These are phyloP conservation scores for Pleurotus giganteus DNA, from an alignment of 768 basidiomycete genomes.

Conservation along the genomic window DNA sequence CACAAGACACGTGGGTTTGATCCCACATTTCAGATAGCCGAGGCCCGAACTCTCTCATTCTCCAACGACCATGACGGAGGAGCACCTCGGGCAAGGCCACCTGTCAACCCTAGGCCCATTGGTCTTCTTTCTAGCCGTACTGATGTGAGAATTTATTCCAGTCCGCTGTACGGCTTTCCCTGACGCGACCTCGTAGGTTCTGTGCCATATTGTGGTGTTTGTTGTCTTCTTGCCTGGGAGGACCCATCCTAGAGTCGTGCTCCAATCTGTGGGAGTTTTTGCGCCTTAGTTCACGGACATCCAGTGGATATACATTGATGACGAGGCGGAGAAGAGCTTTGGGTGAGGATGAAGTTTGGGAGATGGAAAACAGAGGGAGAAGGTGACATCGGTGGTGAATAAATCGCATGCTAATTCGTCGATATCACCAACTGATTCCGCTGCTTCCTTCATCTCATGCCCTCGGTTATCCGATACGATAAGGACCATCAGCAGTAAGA, in stretches of 20 bases:
- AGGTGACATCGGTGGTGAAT: conserved; percentile 20
- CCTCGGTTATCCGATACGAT: conserved; percentile 1
- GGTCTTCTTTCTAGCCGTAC: conserved; percentile 42
- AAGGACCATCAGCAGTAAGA: background rate
- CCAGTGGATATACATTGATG: conserved; percentile 31
- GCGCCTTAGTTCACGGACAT: background rate
- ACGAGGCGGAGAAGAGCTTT: conserved; percentile 34
- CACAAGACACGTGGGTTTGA: background rate
- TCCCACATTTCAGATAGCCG: background rate
- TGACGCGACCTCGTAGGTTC: conserved; percentile 29
- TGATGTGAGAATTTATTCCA: conserved; percentile 40
- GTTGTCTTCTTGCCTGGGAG: conserved; percentile 65
- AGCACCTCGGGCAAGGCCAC: background rate
- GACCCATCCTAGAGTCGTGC: conserved; percentile 41
- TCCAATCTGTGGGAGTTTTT: conserved; percentile 47
- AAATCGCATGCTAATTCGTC: background rate
- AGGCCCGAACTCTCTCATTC: background rate
- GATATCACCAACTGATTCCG: background rate
- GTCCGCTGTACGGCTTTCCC: conserved; percentile 5
- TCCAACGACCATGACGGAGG: conserved; percentile 1
- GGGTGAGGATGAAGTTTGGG: conserved; percentile 55
- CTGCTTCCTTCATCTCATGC: background rate
- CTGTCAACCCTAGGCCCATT: conserved; percentile 33
- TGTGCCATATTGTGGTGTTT: conserved; percentile 62
- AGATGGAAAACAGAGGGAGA: conserved; percentile 43